Conservation (phyloP, 306 rosid species). For the Lithocarpus polystachyus region DNA sequence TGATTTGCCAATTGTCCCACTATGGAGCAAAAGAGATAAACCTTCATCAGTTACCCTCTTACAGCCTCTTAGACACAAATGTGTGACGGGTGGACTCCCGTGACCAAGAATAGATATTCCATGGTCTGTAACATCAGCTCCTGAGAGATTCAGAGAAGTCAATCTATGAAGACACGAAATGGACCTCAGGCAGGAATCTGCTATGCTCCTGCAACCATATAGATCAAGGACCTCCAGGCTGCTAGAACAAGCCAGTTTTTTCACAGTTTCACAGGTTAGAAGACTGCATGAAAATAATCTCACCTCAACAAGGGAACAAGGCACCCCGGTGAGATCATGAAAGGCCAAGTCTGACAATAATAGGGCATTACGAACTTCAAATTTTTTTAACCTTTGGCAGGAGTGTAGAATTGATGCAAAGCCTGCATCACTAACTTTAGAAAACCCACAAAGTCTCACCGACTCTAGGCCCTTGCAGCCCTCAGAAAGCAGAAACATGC, state of each 20-base stretch:
- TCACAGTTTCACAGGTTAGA: slow-evolving; percentile 32
- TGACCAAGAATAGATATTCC: slow-evolving; percentile 27
- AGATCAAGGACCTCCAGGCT: slow-evolving; percentile 31
- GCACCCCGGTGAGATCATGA: neutral
- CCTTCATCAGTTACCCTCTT: slow-evolving; percentile 34
- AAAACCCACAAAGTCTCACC: slow-evolving; percentile 31
- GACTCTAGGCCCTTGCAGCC: slow-evolving; percentile 22
- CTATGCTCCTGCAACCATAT: slow-evolving; percentile 35
- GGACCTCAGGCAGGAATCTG: slow-evolving; percentile 26
- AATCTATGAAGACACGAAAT: slow-evolving; percentile 16
- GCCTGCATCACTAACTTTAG: slow-evolving; percentile 36
- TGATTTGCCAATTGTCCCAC: slow-evolving; percentile 25
- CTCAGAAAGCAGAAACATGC: slow-evolving; percentile 30
- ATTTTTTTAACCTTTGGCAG: slow-evolving; percentile 19
- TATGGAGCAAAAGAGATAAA: slow-evolving; percentile 8
- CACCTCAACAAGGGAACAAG: slow-evolving; percentile 27
- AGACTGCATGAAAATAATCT: slow-evolving; percentile 27
- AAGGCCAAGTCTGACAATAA: slow-evolving; percentile 29
- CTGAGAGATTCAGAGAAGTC: slow-evolving; percentile 22
- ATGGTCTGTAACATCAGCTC: slow-evolving; percentile 26
- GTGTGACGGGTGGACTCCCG: slow-evolving; percentile 19
- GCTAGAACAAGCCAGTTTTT: slow-evolving; percentile 23
- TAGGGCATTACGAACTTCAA: slow-evolving; percentile 28
- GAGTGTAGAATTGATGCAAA: slow-evolving; percentile 33
- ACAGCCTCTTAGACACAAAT: slow-evolving; percentile 29